Evolutionary conservation across 805 yeast species (phyloP).

Genomic region (Schwanniomyces occidentalis): DNA sequence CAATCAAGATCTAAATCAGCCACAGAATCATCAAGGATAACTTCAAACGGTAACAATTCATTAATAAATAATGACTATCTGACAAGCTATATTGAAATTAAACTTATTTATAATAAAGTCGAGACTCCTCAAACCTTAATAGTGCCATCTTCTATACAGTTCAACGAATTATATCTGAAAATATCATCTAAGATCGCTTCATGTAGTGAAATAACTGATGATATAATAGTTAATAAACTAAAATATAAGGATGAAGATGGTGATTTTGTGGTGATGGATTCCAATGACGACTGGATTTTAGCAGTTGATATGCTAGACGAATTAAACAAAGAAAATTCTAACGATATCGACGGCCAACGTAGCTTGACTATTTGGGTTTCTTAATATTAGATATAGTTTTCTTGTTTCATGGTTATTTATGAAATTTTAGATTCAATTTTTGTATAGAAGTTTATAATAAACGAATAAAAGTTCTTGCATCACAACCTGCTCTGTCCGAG

Average conservation of each 20-base stretch:
- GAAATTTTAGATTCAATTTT: no score
- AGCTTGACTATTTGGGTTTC: slow-evolving; percentile 45
- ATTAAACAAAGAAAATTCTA: slow-evolving; percentile 17
- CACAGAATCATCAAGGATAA: slow-evolving; percentile 14
- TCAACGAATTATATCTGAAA: slow-evolving; percentile 61
- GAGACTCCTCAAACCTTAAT: slow-evolving; percentile 28
- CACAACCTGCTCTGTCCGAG: no score
- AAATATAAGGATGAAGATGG: slow-evolving; percentile 95
- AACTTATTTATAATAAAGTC: slow-evolving; percentile 31
- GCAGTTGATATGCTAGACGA: slow-evolving; percentile 66
- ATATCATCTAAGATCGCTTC: slow-evolving; percentile 52
- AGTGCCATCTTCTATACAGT: slow-evolving; percentile 30
- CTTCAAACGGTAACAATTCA: slow-evolving; percentile 8
- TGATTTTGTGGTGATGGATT: slow-evolving; percentile 80
- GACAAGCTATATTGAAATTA: slow-evolving; percentile 17
- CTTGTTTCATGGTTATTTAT: no score
- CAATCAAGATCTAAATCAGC: slow-evolving; percentile 24
- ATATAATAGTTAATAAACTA: slow-evolving; percentile 54
- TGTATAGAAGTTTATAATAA: no score
- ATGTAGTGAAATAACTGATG: slow-evolving; percentile 53
- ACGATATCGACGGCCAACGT: slow-evolving; percentile 15
- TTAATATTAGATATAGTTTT: slow-evolving; percentile 13
- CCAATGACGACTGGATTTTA: slow-evolving; percentile 85
- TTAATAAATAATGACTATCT: slow-evolving; percentile 7
- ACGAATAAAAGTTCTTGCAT: no score